Base-by-base conservation (phyloP, 2,329 filamentous ascomycete species). In the Aspergillus thermomutatus region DNA sequence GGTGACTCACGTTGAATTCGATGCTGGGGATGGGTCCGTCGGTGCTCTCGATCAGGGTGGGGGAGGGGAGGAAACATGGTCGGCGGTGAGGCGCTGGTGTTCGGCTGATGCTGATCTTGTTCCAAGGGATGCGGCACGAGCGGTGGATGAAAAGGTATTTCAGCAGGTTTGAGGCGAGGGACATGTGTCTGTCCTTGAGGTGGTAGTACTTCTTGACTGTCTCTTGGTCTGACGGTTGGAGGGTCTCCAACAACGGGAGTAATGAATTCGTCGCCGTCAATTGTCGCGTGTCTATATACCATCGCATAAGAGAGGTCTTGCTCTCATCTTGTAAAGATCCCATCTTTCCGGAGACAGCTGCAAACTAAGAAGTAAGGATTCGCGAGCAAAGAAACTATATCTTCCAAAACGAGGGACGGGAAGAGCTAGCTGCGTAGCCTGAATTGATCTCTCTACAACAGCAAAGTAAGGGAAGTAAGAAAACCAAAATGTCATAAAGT, bases 1-100 rank as follows among this genome's bases (percentile, higher is more conserved):
- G 85, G 60, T 88, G 85, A 31, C 81, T 85, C 54, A 87, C 79
- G 60, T 88, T 88, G 75, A 88, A 88, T 60, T 87, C 84, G 40
- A 86, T 72, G 9, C 62, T 62, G 1, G 65, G 62, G 31, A 64
- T 59, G n/a, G 56, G 50, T 2, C 43, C 46, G 45, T 34, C 11
- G 50, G 21, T 28, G 41, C 14, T 27, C 45, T 56, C 70, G 26
- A 67, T 59, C 11, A 52, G 26, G 8, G 52, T 8, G 8, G 37
- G 27, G 1, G 75, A 67, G 23, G 82, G 73, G 10, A 81, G 72
- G 55, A 81, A 86, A 64, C 81, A 86, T 0, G 85, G 85, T 53
- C 77, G 72, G 46, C 72, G 67, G 59, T 79, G 73, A 4, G 77
- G 76, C 53, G 78, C 64, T 73, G 79, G 63, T 67, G 80, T 77